phyloP scores from a whole-genome alignment of 371 early-diverging fungal species.

The Zopfochytrium polystomum region DNA sequence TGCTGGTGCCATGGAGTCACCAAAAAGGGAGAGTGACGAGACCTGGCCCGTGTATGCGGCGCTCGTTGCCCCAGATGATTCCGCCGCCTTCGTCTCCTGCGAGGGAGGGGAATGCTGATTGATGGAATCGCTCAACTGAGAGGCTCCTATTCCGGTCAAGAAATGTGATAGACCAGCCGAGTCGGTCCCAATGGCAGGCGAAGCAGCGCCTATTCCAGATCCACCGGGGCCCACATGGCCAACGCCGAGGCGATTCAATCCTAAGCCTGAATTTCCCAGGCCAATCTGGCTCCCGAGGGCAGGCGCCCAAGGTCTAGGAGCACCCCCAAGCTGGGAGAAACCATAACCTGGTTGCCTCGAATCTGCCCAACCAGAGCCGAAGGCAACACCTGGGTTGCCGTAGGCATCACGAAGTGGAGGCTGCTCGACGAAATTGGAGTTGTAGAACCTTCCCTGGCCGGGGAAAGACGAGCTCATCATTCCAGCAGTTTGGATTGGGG shows the following conservation, averaged over 20 bases:
- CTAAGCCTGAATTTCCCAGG: not conserved
- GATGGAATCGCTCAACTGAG: not conserved
- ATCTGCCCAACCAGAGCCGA: not conserved
- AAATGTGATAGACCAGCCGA: not conserved
- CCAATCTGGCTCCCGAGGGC: not conserved
- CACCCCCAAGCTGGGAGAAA: not conserved
- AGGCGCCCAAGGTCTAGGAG: no score
- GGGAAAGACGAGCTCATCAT: not conserved
- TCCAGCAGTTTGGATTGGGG: not conserved
- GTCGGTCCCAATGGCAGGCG: no score
- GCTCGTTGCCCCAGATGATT: not conserved
- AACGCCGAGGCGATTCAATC: not conserved
- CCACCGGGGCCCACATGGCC: not conserved
- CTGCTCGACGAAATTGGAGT: not conserved
- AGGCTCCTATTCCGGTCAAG: not conserved
- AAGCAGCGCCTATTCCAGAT: not conserved
- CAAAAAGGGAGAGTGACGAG: no score
- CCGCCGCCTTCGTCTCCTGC: not conserved
- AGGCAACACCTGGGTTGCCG: not conserved
- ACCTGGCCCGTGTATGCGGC: no score
- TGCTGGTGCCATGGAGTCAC: no score
- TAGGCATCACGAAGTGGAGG: not conserved
- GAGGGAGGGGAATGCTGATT: not conserved
- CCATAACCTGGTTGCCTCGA: not conserved
- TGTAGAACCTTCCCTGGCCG: not conserved